These are phyloP conservation scores for Obba rivulosa DNA, from an alignment of 768 basidiomycete species.

Conservation along the genomic window DNA sequence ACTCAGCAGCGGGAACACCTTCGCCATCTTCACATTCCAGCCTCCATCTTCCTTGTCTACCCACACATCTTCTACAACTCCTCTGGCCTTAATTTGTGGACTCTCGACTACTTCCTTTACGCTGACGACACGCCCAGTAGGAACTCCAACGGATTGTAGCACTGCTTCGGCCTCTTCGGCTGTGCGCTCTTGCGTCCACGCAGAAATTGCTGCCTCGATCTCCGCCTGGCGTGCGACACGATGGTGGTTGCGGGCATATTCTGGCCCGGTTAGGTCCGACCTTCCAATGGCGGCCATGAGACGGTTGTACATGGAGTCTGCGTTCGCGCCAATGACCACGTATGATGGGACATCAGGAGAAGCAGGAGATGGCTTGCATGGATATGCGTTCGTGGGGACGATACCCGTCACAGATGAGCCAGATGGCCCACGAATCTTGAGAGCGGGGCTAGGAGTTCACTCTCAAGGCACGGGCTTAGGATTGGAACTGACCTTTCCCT, in stretches of 20 bases:
- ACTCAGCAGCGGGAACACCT: conserved; percentile 58
- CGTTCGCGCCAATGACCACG: conserved; percentile 69
- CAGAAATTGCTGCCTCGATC: conserved; percentile 59
- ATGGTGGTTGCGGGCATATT: conserved; percentile 39
- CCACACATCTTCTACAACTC: conserved; percentile 54
- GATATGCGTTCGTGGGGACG: conserved; percentile 72
- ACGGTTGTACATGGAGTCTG: conserved; percentile 62
- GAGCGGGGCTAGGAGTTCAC: neutral
- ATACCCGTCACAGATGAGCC: conserved; percentile 74
- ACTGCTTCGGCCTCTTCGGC: conserved; percentile 48
- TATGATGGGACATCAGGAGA: conserved; percentile 42
- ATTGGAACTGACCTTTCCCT: conserved; percentile 44
- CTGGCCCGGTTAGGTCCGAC: conserved; percentile 51
- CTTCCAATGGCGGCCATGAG: conserved; percentile 59
- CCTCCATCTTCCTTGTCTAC: conserved; percentile 35
- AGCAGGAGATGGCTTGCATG: conserved; percentile 47
- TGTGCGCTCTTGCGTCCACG: conserved; percentile 48
- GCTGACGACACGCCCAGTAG: conserved; percentile 57
- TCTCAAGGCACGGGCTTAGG: neutral
- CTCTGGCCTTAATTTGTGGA: conserved; percentile 50
- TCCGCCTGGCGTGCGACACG: conserved; percentile 38
- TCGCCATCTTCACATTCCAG: conserved; percentile 66
- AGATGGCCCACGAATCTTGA: conserved; percentile 62
- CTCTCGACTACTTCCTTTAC: conserved; percentile 59
- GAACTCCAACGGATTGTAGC: conserved; percentile 50